These are phyloP conservation scores for Nectriaceae sp. DNA, from an alignment of 2,329 filamentous ascomycete genomes.

Conservation along the genomic window DNA sequence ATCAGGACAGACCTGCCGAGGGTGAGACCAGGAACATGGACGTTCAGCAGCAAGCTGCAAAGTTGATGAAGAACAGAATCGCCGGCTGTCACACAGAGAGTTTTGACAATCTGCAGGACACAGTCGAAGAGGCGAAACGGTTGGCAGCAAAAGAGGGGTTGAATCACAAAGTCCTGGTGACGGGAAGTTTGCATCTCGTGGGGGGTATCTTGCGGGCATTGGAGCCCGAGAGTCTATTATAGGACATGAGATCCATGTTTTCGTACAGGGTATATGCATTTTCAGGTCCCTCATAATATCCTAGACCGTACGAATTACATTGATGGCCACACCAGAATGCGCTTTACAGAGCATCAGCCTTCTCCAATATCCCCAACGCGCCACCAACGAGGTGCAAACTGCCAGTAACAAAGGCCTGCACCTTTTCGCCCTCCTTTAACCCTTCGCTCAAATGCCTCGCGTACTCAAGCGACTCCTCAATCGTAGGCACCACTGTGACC, in stretches of 20 bases:
- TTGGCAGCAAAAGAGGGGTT: conserved; percentile 33
- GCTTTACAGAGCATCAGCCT: conserved; percentile 43
- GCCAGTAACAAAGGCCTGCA: conserved; percentile 59
- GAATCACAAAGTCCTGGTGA: conserved; percentile 68
- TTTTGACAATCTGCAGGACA: conserved; percentile 71
- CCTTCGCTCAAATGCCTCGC: conserved; percentile 40
- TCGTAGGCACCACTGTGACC: conserved; percentile 51
- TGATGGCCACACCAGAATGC: background rate
- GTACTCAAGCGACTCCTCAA: conserved; percentile 56
- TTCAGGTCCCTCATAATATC: background rate
- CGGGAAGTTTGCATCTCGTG: conserved; percentile 83
- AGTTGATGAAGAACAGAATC: conserved; percentile 59
- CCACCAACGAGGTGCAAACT: conserved; percentile 65
- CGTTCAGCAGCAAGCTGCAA: conserved; percentile 69
- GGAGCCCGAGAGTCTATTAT: conserved; percentile 47
- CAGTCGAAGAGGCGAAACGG: conserved; percentile 58
- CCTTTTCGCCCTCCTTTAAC: conserved; percentile 34
- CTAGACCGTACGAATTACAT: background rate
- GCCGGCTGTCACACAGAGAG: conserved; percentile 48
- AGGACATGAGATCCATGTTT: conserved; percentile 8
- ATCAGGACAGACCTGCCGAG: conserved; percentile 27
- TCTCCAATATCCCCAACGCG: conserved; percentile 51
- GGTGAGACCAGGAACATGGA: conserved; percentile 48
- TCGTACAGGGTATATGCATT: conserved; percentile 1
- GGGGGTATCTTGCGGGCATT: conserved; percentile 76